These are phyloP conservation scores for Kluyveromyces lactis DNA, from an alignment of 805 yeast species.

Conservation along the genomic window DNA sequence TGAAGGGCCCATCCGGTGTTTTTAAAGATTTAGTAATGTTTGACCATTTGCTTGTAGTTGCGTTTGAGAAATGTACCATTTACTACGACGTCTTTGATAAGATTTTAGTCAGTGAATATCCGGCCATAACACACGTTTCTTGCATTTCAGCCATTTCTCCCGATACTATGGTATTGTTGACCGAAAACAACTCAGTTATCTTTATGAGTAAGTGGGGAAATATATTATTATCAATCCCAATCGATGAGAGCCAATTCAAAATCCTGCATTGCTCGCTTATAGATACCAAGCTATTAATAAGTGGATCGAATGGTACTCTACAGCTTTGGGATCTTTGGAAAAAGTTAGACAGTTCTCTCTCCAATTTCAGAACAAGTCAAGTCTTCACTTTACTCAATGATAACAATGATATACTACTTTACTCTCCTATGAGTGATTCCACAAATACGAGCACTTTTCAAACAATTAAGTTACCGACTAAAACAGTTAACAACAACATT, in stretches of 20 bases:
- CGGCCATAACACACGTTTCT: constrained; percentile 11
- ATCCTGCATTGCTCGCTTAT: background rate
- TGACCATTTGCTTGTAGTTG: constrained; percentile 12
- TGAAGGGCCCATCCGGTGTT: constrained; percentile 3
- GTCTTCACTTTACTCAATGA: constrained; percentile 17
- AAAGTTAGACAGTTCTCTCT: constrained; percentile 13
- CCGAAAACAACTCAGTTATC: constrained; percentile 16
- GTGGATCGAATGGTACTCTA: constrained; percentile 13
- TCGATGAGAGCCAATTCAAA: background rate
- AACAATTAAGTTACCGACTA: constrained; percentile 24
- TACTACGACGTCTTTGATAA: constrained; percentile 15
- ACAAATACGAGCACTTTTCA: constrained; percentile 16
- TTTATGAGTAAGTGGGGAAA: constrained; percentile 24
- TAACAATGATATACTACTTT: constrained; percentile 23
- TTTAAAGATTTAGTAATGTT: constrained; percentile 10
- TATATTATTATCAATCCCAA: constrained; percentile 14
- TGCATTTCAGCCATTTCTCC: constrained; percentile 16
- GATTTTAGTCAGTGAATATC: constrained; percentile 9
- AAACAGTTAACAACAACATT: constrained; percentile 24
- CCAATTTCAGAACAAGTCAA: constrained; percentile 18
- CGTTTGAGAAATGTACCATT: constrained; percentile 10
- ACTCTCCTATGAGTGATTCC: constrained; percentile 21
- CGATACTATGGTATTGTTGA: constrained; percentile 16
- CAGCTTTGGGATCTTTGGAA: constrained; percentile 25
- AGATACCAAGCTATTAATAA: background rate